phyloP scores from a whole-genome alignment of 306 rosid genomes.

The Acacia melanoxylon region DNA sequence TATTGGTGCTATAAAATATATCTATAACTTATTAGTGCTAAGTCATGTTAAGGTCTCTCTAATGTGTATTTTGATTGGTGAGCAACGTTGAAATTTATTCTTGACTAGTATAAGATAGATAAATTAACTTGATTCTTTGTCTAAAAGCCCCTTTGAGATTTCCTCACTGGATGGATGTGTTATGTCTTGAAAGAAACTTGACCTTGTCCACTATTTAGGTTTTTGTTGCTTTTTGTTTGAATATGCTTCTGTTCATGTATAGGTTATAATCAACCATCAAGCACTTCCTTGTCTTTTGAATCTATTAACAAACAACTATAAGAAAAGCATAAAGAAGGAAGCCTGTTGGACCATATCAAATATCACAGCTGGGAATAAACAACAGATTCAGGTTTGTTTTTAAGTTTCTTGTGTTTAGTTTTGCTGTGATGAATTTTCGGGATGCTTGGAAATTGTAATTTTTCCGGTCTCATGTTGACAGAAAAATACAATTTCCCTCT shows the following conservation, averaged over 20 bases:
- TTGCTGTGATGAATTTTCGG: not conserved
- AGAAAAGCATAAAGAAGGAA: slow-evolving; percentile 90
- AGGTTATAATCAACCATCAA: slow-evolving; percentile 78
- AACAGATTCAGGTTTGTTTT: slow-evolving; percentile 68
- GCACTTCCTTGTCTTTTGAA: slow-evolving; percentile 64
- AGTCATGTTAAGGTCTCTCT: not conserved
- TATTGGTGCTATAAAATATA: not conserved
- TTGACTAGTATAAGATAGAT: not conserved
- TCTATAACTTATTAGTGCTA: not conserved
- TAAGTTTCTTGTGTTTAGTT: not conserved
- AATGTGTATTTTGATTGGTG: not conserved
- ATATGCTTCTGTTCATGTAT: slow-evolving; percentile 17
- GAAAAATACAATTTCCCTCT: not conserved
- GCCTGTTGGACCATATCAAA: slow-evolving; percentile 92
- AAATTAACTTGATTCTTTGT: not conserved
- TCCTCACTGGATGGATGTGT: not conserved
- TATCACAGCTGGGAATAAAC: slow-evolving; percentile 86
- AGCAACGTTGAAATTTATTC: not conserved
- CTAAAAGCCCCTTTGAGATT: not conserved
- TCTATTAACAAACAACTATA: slow-evolving; percentile 59
- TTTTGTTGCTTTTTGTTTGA: slow-evolving; percentile 24
- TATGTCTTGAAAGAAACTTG: not conserved
- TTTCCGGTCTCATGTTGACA: not conserved
- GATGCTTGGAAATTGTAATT: not conserved
- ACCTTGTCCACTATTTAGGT: not conserved